Evolutionary conservation across 2,329 filamentous ascomycete genomes (phyloP).

Genomic region (Sclerotinia trifoliorum): DNA sequence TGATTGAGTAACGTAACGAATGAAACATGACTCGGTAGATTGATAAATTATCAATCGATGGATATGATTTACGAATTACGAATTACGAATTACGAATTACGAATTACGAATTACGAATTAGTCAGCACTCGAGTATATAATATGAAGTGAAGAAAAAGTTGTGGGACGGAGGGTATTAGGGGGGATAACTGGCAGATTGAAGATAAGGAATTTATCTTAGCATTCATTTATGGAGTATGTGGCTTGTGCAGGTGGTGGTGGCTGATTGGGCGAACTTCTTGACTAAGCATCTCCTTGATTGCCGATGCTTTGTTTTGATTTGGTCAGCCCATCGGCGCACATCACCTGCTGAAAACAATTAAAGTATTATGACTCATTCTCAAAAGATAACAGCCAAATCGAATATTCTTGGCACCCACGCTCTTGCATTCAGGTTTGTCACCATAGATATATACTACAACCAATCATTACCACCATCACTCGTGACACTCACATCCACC

Average conservation of each 20-base stretch:
- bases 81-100: no score
- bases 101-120: background rate
- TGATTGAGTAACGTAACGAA: background rate
- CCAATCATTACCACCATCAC: no score
- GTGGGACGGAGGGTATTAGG: no score
- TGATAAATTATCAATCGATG: background rate
- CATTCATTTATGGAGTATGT: background rate
- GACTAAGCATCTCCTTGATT: background rate
- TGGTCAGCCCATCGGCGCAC: no score
- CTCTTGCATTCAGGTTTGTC: no score
- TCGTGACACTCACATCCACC: constrained; percentile 28
- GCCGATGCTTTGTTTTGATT: background rate
- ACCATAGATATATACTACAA: no score
- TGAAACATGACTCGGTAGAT: background rate
- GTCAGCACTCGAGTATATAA: background rate
- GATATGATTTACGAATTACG: background rate
- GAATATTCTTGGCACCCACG: no score
- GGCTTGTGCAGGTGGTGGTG: background rate
- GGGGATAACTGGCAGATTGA: background rate
- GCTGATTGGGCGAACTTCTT: background rate
- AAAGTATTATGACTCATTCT: no score
- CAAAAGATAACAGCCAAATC: no score
- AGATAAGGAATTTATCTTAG: background rate
- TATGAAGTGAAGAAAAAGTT: background rate
- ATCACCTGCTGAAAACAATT: no score